Evolutionary conservation across 345 rosid species (phyloP).

Genomic region (Acer negundo): DNA sequence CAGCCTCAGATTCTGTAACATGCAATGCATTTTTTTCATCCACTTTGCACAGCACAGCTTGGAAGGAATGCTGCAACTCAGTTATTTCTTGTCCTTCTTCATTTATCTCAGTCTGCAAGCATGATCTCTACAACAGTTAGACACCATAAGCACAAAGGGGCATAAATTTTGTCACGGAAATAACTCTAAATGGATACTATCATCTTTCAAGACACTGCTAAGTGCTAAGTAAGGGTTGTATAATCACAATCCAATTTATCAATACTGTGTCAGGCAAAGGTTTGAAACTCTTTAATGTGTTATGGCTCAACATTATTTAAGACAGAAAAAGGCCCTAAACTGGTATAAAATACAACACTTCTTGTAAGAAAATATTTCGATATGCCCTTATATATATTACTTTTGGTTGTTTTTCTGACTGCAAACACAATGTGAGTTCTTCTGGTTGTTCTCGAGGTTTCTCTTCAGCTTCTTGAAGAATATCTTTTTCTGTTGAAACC

Average conservation of each 20-base stretch:
- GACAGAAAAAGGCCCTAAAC: neutral
- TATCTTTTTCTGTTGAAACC: neutral
- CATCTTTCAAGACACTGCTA: conserved; percentile 9
- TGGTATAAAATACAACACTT: neutral
- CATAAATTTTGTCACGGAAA: neutral
- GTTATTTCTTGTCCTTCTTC: conserved; percentile 23
- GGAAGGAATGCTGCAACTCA: conserved; percentile 11
- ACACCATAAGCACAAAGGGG: neutral
- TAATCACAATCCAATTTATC: neutral
- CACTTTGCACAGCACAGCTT: conserved; percentile 16
- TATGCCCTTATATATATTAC: neutral
- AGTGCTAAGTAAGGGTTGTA: neutral
- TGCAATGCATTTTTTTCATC: conserved; percentile 23
- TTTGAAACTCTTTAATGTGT: neutral
- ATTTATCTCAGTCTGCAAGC: conserved; percentile 18
- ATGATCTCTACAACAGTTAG: conserved; percentile 19
- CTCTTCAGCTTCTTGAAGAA: neutral
- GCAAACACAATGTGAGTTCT: neutral
- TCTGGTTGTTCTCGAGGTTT: neutral
- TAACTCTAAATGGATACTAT: neutral
- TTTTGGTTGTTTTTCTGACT: neutral
- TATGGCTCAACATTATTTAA: neutral
- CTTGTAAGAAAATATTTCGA: neutral
- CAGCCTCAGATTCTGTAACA: conserved; percentile 32
- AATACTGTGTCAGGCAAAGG: conserved; percentile 3